Evolutionary conservation across 2,329 filamentous ascomycete genomes (phyloP).

Genomic region (Hirsutella minnesotensis): DNA sequence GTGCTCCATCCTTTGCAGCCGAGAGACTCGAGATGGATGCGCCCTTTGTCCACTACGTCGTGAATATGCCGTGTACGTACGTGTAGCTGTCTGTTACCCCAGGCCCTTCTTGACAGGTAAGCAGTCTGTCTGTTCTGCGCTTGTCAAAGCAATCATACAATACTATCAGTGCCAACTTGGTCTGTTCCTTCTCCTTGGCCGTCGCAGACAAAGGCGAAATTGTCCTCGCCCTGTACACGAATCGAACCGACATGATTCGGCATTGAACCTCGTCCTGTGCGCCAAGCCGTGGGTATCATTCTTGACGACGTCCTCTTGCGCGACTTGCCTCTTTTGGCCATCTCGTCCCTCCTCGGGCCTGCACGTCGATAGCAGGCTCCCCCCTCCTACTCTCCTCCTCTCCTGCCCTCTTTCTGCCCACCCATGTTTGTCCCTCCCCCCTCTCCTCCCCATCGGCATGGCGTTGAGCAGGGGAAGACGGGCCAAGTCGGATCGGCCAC

Average conservation of each 20-base stretch:
- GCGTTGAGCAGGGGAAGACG: constrained; percentile 1
- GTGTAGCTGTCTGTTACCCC: too few species aligned
- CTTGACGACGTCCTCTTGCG: background rate
- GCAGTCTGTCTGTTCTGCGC: too few species aligned
- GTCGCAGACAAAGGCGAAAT: too few species aligned
- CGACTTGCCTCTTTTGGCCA: constrained; percentile 2
- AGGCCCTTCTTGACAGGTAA: too few species aligned
- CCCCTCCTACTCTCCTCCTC: background rate
- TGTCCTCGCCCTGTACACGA: too few species aligned
- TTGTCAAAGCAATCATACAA: too few species aligned
- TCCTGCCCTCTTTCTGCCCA: background rate
- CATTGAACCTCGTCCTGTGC: background rate
- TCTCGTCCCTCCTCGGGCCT: background rate
- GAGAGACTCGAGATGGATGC: too few species aligned
- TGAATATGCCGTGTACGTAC: too few species aligned
- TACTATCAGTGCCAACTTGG: too few species aligned
- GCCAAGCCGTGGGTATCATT: background rate
- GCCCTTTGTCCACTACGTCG: too few species aligned
- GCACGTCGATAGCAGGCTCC: background rate
- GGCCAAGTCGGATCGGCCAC: constrained; percentile 6
- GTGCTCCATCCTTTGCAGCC: too few species aligned
- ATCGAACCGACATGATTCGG: background rate
- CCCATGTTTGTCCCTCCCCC: background rate
- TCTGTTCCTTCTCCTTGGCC: background rate
- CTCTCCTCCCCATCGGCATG: background rate